Evolutionary conservation across 2,329 filamentous ascomycete genomes (phyloP).

Genomic region (Gyromitra esculenta): DNA sequence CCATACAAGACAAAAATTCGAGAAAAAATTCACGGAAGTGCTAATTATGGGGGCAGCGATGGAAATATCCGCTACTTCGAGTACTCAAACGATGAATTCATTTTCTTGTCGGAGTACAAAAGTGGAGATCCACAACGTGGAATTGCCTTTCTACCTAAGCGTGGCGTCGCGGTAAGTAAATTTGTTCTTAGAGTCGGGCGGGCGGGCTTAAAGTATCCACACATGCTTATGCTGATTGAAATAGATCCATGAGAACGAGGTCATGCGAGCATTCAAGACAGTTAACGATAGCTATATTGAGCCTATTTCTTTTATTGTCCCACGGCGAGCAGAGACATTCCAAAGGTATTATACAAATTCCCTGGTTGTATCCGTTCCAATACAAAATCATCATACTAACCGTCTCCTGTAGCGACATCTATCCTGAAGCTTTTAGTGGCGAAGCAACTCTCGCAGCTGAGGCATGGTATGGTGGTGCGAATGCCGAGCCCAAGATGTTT

Average conservation of each 20-base stretch:
- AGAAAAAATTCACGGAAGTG: constrained; percentile 37
- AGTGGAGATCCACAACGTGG: constrained; percentile 95
- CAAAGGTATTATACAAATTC: constrained; percentile 52
- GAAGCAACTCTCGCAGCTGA: constrained; percentile 81
- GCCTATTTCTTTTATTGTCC: constrained; percentile 96
- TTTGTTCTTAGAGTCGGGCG: not conserved
- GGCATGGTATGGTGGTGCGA: constrained; percentile 90
- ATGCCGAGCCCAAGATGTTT: constrained; percentile 85
- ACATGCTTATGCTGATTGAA: constrained; percentile 15
- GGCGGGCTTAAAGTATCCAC: not conserved
- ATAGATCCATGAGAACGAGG: constrained; percentile 90
- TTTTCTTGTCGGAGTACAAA: constrained; percentile 96
- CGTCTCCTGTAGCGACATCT: constrained; percentile 89
- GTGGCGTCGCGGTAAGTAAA: constrained; percentile 81
- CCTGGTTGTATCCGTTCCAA: not conserved
- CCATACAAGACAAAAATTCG: not conserved
- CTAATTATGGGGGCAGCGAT: constrained; percentile 69
- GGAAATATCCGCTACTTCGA: constrained; percentile 99
- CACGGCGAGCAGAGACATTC: constrained; percentile 68
- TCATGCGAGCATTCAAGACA: constrained; percentile 96
- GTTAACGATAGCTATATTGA: constrained; percentile 95
- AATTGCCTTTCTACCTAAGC: constrained; percentile 91
- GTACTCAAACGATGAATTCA: constrained; percentile 98
- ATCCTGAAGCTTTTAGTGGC: constrained; percentile 81
- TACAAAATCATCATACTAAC: constrained; percentile 67